phyloP scores from a whole-genome alignment of 305 asterid genomes.

The Stenogyne calaminthoides region DNA sequence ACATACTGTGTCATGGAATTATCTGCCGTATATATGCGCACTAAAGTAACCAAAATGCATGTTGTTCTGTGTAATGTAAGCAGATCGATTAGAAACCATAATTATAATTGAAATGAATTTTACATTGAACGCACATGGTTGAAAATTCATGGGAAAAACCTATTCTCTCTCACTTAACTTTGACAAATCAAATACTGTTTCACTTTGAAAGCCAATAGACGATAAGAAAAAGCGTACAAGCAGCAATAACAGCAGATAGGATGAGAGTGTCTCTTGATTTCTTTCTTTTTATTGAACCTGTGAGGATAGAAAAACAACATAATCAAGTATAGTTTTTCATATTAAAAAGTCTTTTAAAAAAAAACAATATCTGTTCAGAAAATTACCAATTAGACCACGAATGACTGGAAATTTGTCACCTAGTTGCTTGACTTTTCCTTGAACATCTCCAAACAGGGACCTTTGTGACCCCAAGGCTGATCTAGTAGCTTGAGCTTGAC shows the following conservation, averaged over 20 bases:
- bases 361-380: constrained; percentile 17
- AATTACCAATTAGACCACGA: constrained; percentile 82
- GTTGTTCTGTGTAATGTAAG: constrained; percentile 16
- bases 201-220: constrained; percentile 95
- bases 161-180: constrained; percentile 31
- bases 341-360: not conserved
- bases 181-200: not conserved
- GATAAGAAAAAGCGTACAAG: constrained; percentile 89
- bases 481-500: constrained; percentile 97
- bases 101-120: constrained; percentile 18
- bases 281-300: constrained; percentile 89
- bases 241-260: constrained; percentile 90
- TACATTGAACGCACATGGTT: constrained; percentile 25
- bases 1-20: constrained; percentile 11
- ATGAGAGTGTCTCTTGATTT: constrained; percentile 87
- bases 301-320: constrained; percentile 27
- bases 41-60: constrained; percentile 4
- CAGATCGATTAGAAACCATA: constrained; percentile 23
- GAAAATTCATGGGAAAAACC: constrained; percentile 26
- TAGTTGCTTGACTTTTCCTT: constrained; percentile 87
- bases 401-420: constrained; percentile 87
- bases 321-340: constrained; percentile 12
- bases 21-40: constrained; percentile 7
- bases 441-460: constrained; percentile 84
- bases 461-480: constrained; percentile 83